These are phyloP conservation scores for Phytophthora megakarya DNA, from an alignment of 352 stramenopile species.

Conservation along the genomic window DNA sequence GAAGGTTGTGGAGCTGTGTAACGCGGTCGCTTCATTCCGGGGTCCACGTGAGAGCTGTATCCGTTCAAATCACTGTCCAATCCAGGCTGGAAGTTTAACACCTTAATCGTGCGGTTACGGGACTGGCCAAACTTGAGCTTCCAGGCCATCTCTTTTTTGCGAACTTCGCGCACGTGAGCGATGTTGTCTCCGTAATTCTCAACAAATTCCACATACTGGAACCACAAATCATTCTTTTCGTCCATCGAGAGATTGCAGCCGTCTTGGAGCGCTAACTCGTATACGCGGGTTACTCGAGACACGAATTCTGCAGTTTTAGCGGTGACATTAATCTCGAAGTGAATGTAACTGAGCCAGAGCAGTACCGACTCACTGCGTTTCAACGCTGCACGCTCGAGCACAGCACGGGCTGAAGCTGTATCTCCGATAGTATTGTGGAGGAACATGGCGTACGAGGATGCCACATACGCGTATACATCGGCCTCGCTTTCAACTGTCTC, in stretches of 20 bases:
- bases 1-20: constrained; percentile 41
- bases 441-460: constrained; percentile 65
- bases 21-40: constrained; percentile 59
- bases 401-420: constrained; percentile 37
- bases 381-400: constrained; percentile 53
- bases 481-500: constrained; percentile 43
- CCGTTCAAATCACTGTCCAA: constrained; percentile 23
- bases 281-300: constrained; percentile 48
- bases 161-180: constrained; percentile 52
- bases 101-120: constrained; percentile 59
- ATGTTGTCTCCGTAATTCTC: constrained; percentile 55
- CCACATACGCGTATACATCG: constrained; percentile 56
- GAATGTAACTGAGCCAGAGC: constrained; percentile 72
- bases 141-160: constrained; percentile 64
- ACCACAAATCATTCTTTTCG: constrained; percentile 84
- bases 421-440: constrained; percentile 55
- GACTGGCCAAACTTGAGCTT: constrained; percentile 66
- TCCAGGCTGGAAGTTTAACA: constrained; percentile 53
- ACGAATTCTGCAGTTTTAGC: constrained; percentile 38
- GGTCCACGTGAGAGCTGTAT: constrained; percentile 42
- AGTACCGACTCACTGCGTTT: constrained; percentile 51
- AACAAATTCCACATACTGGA: constrained; percentile 80
- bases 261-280: constrained; percentile 54
- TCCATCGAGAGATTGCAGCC: constrained; percentile 57
- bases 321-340: constrained; percentile 61